phyloP scores from a whole-genome alignment of 2,329 filamentous ascomycete species.

The Ophiostoma piceae region DNA sequence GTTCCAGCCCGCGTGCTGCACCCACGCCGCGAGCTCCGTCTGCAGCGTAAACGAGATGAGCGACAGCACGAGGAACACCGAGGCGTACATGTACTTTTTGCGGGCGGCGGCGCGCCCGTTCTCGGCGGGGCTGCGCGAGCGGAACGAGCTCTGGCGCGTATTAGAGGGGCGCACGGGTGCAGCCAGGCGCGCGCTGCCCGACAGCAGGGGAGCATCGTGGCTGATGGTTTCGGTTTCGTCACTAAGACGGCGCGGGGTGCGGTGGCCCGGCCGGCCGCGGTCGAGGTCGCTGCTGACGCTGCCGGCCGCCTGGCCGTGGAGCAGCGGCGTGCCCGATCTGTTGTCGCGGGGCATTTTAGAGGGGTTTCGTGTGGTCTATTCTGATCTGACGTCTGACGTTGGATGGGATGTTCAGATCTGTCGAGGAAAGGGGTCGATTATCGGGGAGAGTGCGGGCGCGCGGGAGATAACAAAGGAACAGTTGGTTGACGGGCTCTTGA shows the following conservation, averaged over 20 bases:
- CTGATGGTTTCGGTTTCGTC: background rate
- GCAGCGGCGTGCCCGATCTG: background rate
- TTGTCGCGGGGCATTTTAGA: background rate
- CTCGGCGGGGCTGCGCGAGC: conserved; percentile 68
- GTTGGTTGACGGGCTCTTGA: background rate
- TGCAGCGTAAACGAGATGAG: conserved; percentile 86
- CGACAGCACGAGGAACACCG: conserved; percentile 74
- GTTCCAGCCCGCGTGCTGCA: conserved; percentile 90
- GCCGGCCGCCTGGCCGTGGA: background rate
- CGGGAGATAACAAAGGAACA: background rate
- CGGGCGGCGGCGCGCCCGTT: conserved; percentile 57
- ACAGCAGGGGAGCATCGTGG: background rate
- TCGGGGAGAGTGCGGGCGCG: background rate
- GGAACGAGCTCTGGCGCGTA: conserved; percentile 61
- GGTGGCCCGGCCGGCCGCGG: conserved; percentile 9
- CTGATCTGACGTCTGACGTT: background rate
- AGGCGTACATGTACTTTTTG: conserved; percentile 81
- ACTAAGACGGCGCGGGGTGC: conserved; percentile 5
- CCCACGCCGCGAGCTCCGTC: conserved; percentile 92
- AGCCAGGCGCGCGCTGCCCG: background rate
- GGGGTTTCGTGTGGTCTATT: background rate
- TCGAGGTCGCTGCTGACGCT: background rate
- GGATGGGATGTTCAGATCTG: background rate
- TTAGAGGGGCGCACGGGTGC: background rate
- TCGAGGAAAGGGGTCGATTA: background rate